phyloP scores from a whole-genome alignment of 1,284 basidiomycete species.

The Papiliotrema flavescens region DNA sequence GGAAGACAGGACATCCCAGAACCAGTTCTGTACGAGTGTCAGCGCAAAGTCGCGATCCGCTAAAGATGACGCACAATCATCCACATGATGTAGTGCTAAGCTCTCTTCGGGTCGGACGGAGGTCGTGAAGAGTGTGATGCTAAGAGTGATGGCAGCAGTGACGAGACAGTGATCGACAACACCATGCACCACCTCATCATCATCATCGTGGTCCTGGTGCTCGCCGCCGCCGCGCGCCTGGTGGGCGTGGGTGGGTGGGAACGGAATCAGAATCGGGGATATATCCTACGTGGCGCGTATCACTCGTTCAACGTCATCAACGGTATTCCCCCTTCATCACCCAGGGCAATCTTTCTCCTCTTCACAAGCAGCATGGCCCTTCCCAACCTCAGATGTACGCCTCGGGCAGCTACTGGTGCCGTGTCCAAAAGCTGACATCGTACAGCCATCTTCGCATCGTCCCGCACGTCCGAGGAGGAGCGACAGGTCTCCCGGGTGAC shows the following conservation, averaged over 20 bases:
- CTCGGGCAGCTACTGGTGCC: neutral
- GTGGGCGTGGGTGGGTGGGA: neutral
- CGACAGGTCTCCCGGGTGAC: conserved; percentile 45
- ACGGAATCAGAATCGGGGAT: conserved; percentile 3
- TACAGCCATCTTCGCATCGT: conserved; percentile 49
- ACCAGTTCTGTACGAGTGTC: conserved; percentile 68
- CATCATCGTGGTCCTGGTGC: neutral
- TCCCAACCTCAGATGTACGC: conserved; percentile 40
- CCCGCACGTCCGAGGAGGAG: conserved; percentile 48
- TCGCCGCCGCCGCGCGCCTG: neutral
- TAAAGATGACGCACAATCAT: conserved; percentile 1
- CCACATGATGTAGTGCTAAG: neutral
- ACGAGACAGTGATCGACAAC: neutral
- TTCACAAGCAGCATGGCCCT: conserved; percentile 31
- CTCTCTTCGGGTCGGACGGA: neutral
- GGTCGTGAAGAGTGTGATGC: neutral
- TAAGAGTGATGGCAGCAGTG: too few relatives aligned
- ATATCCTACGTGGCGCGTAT: neutral
- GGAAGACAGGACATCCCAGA: conserved; percentile 87
- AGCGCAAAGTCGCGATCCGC: neutral
- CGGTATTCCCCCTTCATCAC: too few relatives aligned
- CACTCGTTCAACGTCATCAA: neutral
- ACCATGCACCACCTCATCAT: neutral
- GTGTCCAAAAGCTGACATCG: too few relatives aligned
- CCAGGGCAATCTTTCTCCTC: neutral